Evolutionary conservation across 768 basidiomycete genomes (phyloP).

Genomic region (Neoboletus brunneissimus): DNA sequence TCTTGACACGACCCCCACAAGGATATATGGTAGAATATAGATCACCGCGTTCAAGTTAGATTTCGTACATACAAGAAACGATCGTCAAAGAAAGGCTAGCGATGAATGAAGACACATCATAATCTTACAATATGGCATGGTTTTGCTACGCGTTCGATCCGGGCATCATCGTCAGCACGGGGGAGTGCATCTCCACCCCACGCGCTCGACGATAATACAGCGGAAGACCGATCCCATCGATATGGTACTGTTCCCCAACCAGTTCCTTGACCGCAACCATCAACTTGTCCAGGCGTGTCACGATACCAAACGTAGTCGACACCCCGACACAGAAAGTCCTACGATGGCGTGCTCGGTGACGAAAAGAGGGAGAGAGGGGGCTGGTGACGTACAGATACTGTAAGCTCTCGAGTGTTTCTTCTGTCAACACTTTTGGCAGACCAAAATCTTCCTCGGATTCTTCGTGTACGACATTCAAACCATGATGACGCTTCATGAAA

Average conservation of each 20-base stretch:
- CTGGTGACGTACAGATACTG: conserved; percentile 67
- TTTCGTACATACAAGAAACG: too few relatives aligned
- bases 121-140: not conserved
- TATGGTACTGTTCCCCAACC: conserved; percentile 84
- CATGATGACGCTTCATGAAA: conserved; percentile 48
- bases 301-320: conserved; percentile 62
- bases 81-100: not conserved
- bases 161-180: conserved; percentile 2
- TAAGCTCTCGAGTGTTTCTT: conserved; percentile 71
- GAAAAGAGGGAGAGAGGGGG: not conserved
- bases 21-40: too few relatives aligned
- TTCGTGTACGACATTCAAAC: conserved; percentile 64
- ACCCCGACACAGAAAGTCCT: conserved; percentile 75
- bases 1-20: not conserved
- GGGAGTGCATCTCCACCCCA: conserved; percentile 33
- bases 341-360: not conserved
- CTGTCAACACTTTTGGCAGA: conserved; percentile 64
- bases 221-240: conserved; percentile 57
- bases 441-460: conserved; percentile 75
- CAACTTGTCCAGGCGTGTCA: conserved; percentile 71
- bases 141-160: not conserved
- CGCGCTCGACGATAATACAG: conserved; percentile 19
- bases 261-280: conserved; percentile 84
- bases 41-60: too few relatives aligned
- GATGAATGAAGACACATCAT: not conserved